Evolutionary conservation across 345 rosid species (phyloP).

Genomic region (Murraya paniculata): DNA sequence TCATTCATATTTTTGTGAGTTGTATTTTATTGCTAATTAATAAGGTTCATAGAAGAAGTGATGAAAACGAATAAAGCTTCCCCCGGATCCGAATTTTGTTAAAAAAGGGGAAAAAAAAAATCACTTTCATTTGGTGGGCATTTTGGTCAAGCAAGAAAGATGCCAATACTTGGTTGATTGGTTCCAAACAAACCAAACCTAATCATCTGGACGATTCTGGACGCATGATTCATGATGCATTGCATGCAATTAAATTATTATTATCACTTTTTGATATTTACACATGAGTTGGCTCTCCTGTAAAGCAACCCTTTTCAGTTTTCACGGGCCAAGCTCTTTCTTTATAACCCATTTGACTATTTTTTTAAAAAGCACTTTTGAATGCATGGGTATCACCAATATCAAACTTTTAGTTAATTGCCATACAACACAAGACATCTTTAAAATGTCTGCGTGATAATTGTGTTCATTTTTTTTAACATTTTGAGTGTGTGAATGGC

Average conservation of each 20-base stretch:
- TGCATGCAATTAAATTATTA: not conserved
- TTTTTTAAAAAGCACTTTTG: not conserved
- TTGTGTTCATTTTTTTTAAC: not conserved
- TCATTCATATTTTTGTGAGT: too few species aligned
- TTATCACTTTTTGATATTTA: not conserved
- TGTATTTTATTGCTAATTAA: not conserved
- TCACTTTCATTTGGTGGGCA: not conserved
- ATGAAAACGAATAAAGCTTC: not conserved
- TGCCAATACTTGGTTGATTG: slow-evolving; percentile 21
- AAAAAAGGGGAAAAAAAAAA: not conserved
- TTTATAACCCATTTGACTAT: not conserved
- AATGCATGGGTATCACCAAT: not conserved
- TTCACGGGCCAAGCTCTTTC: not conserved
- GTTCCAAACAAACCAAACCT: not conserved
- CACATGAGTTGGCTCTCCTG: not conserved
- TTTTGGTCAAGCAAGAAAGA: slow-evolving; percentile 13
- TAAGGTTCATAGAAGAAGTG: slow-evolving; percentile 8
- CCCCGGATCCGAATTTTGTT: not conserved
- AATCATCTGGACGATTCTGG: slow-evolving; percentile 15
- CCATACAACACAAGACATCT: not conserved
- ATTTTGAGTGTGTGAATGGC: not conserved
- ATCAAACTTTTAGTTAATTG: not conserved
- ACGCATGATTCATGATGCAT: not conserved
- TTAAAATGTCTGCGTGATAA: not conserved
- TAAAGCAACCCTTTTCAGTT: not conserved